phyloP scores from a whole-genome alignment of 2,329 filamentous ascomycete species.

The Monosporascus sp. region DNA sequence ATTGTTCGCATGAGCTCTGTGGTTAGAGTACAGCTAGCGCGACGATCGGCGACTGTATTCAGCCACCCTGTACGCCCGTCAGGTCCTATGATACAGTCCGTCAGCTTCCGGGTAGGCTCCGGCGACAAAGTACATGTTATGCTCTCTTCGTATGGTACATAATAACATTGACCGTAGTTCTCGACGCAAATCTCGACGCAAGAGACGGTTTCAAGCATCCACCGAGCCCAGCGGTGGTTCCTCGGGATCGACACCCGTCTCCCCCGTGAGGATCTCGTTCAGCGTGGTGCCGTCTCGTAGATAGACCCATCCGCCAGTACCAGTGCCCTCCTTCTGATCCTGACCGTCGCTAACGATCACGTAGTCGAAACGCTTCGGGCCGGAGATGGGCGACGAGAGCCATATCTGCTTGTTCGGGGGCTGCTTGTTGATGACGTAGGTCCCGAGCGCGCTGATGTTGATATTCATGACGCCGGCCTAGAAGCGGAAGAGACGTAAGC shows the following conservation, averaged over 20 bases:
- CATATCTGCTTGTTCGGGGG: slow-evolving; percentile 97
- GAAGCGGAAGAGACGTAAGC: slow-evolving; percentile 2
- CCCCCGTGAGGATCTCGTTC: slow-evolving; percentile 65
- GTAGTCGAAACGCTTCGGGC: slow-evolving; percentile 93
- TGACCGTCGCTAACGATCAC: slow-evolving; percentile 68
- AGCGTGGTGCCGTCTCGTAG: slow-evolving; percentile 75
- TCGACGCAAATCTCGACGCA: background rate
- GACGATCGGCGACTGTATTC: background rate
- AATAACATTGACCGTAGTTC: background rate
- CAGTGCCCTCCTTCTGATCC: slow-evolving; percentile 73
- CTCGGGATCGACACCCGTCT: slow-evolving; percentile 60
- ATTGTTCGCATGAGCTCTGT: background rate
- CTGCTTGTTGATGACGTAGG: slow-evolving; percentile 96
- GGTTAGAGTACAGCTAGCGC: background rate
- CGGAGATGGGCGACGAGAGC: slow-evolving; percentile 86
- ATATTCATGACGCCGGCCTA: slow-evolving; percentile 85
- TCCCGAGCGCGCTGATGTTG: slow-evolving; percentile 62
- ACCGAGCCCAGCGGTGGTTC: background rate
- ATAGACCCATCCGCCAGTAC: slow-evolving; percentile 78
- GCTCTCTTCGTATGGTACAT: background rate
- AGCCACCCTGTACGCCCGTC: background rate
- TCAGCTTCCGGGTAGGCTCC: background rate
- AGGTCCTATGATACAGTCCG: background rate
- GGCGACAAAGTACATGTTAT: background rate
- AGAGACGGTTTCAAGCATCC: background rate